A percentile compares a stretch with the other conserved stretches of the same genome.
Conservation (phyloP, 2,329 filamentous ascomycete genomes). For the Parafenestella ontariensis region DNA sequence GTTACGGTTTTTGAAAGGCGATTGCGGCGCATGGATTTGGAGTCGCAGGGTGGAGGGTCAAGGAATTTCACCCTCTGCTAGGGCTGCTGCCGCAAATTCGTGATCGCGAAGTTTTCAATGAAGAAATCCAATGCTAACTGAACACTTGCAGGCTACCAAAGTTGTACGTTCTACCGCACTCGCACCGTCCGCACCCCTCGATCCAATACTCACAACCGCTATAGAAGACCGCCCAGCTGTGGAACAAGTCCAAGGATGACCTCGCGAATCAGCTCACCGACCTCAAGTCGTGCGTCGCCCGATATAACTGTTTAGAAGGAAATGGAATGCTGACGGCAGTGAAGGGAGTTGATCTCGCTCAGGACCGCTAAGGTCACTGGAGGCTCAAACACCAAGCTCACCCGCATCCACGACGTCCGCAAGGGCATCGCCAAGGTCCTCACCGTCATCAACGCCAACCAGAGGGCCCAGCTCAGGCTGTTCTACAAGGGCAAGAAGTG, state of each 20-base stretch:
- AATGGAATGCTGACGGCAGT: conserved; percentile 40
- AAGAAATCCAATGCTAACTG: conserved; percentile 36
- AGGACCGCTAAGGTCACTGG: conserved; percentile 97
- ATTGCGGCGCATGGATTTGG: conserved; percentile 19
- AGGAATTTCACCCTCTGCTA: conserved; percentile 23
- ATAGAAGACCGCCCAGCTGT: conserved; percentile 88
- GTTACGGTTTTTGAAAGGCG: conserved; percentile 11
- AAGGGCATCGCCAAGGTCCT: conserved; percentile 99
- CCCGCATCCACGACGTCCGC: conserved; percentile 82
- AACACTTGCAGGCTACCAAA: conserved; percentile 65
- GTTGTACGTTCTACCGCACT: conserved; percentile 58
- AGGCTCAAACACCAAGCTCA: conserved; percentile 94
- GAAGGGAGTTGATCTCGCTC: conserved; percentile 84
- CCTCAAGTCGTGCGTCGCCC: conserved; percentile 47
- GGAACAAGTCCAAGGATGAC: conserved; percentile 99
- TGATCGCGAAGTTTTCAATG: conserved; percentile 7
- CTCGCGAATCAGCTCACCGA: conserved; percentile 72
- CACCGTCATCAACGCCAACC: conserved; percentile 99
- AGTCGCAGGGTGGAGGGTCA: conserved; percentile 11
- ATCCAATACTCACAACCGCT: conserved; percentile 43
- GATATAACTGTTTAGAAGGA: conserved; percentile 6
- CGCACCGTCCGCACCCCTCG: conserved; percentile 34
- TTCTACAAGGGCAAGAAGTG: conserved; percentile 99
- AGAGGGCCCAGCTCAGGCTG: conserved; percentile 88
- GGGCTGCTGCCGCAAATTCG: conserved; percentile 31